phyloP scores from a whole-genome alignment of 1,284 basidiomycete species.

The Rhodofomes roseus region DNA sequence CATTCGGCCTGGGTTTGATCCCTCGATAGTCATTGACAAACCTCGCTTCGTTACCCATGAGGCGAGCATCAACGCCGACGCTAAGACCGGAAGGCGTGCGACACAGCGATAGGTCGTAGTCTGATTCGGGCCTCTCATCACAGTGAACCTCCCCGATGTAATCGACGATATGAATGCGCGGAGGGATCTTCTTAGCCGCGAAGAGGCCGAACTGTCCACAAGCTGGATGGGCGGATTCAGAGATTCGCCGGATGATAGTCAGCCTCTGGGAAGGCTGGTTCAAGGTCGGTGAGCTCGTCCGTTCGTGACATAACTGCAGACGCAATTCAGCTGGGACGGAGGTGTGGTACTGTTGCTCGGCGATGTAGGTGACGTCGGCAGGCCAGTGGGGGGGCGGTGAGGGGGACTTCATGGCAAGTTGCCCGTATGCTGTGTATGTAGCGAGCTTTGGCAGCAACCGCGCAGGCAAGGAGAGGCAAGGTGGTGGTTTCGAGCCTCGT shows the following conservation, averaged over 20 bases:
- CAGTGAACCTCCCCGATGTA: constrained; percentile 86
- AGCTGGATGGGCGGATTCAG: constrained; percentile 36
- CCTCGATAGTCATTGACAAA: constrained; percentile 90
- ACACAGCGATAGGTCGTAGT: constrained; percentile 85
- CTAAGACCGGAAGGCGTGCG: constrained; percentile 50
- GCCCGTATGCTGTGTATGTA: too few species aligned
- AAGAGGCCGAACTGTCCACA: constrained; percentile 84
- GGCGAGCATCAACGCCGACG: constrained; percentile 72
- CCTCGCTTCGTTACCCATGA: constrained; percentile 79
- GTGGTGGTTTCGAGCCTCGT: too few species aligned
- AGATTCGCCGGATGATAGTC: constrained; percentile 23
- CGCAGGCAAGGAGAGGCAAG: too few species aligned
- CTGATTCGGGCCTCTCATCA: constrained; percentile 63
- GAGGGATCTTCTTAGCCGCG: constrained; percentile 64
- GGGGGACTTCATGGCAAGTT: background rate
- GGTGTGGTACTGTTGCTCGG: constrained; percentile 43
- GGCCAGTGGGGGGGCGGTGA: constrained; percentile 49
- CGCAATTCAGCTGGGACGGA: constrained; percentile 44
- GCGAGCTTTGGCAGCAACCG: too few species aligned
- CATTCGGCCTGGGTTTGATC: constrained; percentile 65
- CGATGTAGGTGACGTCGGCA: constrained; percentile 40
- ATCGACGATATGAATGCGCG: constrained; percentile 68
- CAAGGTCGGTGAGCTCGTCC: background rate
- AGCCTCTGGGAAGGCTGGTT: constrained; percentile 3
- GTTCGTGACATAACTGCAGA: constrained; percentile 14